Conservation (phyloP, 345 rosid genomes). For the Pistacia atlantica region DNA sequence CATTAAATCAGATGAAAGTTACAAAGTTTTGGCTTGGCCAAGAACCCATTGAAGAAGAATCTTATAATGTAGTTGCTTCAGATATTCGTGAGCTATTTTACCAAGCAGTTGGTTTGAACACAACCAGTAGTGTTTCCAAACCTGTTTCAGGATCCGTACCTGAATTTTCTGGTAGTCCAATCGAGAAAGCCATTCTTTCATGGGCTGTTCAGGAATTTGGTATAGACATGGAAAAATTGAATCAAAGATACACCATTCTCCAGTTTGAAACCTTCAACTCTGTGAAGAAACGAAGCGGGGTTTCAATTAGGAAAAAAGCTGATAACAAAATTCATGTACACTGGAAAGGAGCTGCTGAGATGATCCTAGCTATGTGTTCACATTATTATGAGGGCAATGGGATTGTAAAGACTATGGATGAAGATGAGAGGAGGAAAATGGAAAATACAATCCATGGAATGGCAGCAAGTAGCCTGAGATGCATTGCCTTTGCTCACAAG, state of each 20-base stretch:
- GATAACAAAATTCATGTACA: slow-evolving; percentile 51
- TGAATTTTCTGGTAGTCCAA: slow-evolving; percentile 69
- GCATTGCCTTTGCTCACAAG: slow-evolving; percentile 71
- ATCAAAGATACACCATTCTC: slow-evolving; percentile 35
- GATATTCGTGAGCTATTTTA: slow-evolving; percentile 37
- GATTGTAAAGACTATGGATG: slow-evolving; percentile 30
- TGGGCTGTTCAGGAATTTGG: slow-evolving; percentile 53
- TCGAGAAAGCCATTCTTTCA: slow-evolving; percentile 71
- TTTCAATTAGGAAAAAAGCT: slow-evolving; percentile 33
- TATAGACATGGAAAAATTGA: slow-evolving; percentile 54
- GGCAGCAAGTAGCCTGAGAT: slow-evolving; percentile 63
- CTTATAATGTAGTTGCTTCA: slow-evolving; percentile 26
- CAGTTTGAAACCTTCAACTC: slow-evolving; percentile 63
- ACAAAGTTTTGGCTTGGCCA: slow-evolving; percentile 63
- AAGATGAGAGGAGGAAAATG: slow-evolving; percentile 32
- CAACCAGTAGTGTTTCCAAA: slow-evolving; percentile 46
- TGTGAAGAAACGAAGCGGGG: slow-evolving; percentile 62
- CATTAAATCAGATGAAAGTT: slow-evolving; percentile 66
- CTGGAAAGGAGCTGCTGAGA: slow-evolving; percentile 79
- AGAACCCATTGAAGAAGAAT: slow-evolving; percentile 42
- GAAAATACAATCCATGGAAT: slow-evolving; percentile 47
- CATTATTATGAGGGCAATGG: slow-evolving; percentile 40
- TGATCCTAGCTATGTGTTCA: slow-evolving; percentile 61
- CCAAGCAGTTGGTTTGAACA: slow-evolving; percentile 60
- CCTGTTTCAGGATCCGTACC: slow-evolving; percentile 34